Base-by-base conservation (phyloP, 2,329 filamentous ascomycete genomes). In the Venturia pyrina region DNA sequence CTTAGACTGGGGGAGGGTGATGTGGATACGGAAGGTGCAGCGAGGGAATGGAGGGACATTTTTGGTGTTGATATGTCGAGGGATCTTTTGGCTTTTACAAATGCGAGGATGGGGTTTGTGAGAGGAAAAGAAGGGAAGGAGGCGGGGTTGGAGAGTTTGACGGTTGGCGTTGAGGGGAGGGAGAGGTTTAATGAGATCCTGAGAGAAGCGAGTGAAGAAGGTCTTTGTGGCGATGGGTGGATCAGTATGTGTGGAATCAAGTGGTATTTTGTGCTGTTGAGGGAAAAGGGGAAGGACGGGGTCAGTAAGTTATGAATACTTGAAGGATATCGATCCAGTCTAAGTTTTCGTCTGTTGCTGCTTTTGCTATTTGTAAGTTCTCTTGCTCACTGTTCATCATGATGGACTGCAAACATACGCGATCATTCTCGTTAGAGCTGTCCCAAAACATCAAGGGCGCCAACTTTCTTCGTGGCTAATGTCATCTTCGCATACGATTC, bases 101-200 rank as follows among this genome's bases (percentile, higher is more conserved):
- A 76, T 69, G 71, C 70, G 66, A 68, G 65, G 34, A 61, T 80
- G 61, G 72, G 70, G 0, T 80, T 80, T 65, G 67, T 77, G 5
- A 66, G 70, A 7, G 74, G 77, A 0, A 65, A 67, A 63, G 69
- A 75, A 21, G 75, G 74, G 3, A 66, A 71, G 56, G 66, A 68
- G 5, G 77, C 77, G 44, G 78, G 78, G 0, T 67, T 80, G 7
- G 70, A 73, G 19, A 75, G 75, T 43, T 73, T 80, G 21, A 76
- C 73, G 0, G 72, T 80, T 32, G 74, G 73, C 7, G 76, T 80
- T 32, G 71, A 73, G 59, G 75, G 73, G 28, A 73, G 70, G 66
- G 69, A 72, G 1, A 69, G 70, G 15, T 69, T 77, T 10, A 70
- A 74, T 1, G 72, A 66, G 6, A 75, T 78, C 32, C 66, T 75